A percentile compares a stretch with the other conserved stretches of the same genome.
phyloP scores from a whole-genome alignment of 2,329 filamentous ascomycete genomes.

The Sporothrix mexicana region DNA sequence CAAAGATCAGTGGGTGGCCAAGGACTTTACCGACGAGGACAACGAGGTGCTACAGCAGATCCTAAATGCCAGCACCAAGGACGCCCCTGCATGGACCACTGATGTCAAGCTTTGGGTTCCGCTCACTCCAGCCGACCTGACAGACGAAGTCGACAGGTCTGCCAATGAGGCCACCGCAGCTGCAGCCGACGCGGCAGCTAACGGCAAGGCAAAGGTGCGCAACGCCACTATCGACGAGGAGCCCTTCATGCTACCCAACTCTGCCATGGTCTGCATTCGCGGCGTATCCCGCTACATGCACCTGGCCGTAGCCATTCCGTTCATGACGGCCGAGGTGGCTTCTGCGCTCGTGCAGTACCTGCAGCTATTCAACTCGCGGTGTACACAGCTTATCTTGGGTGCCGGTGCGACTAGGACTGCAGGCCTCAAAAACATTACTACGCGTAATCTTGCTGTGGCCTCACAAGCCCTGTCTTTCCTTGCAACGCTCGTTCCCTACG shows the following conservation, averaged over 20 bases:
- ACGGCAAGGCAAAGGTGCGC: conserved; percentile 67
- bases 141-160: conserved; percentile 44
- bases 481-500: conserved; percentile 83
- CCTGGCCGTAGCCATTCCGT: conserved; percentile 83
- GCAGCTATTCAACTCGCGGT: conserved; percentile 92
- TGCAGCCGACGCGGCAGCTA: conserved; percentile 35
- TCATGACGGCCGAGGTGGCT: conserved; percentile 84
- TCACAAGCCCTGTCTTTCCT: conserved; percentile 89
- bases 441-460: conserved; percentile 90
- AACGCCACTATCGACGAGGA: conserved; percentile 82
- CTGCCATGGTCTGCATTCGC: conserved; percentile 78
- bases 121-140: conserved; percentile 48
- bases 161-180: conserved; percentile 33
- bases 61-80: conserved; percentile 71
- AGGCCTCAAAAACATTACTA: conserved; percentile 93
- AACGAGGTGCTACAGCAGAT: conserved; percentile 66
- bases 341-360: conserved; percentile 81
- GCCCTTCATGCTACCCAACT: conserved; percentile 83
- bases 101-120: conserved; percentile 64
- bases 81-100: conserved; percentile 70
- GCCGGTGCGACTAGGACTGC: conserved; percentile 89
- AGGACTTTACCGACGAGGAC: conserved; percentile 72
- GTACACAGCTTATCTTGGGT: conserved; percentile 94
- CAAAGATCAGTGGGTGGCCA: conserved; percentile 78
- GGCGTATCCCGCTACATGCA: conserved; percentile 84